phyloP scores from a whole-genome alignment of 2,329 filamentous ascomycete species.

The Epichloe sp. region DNA sequence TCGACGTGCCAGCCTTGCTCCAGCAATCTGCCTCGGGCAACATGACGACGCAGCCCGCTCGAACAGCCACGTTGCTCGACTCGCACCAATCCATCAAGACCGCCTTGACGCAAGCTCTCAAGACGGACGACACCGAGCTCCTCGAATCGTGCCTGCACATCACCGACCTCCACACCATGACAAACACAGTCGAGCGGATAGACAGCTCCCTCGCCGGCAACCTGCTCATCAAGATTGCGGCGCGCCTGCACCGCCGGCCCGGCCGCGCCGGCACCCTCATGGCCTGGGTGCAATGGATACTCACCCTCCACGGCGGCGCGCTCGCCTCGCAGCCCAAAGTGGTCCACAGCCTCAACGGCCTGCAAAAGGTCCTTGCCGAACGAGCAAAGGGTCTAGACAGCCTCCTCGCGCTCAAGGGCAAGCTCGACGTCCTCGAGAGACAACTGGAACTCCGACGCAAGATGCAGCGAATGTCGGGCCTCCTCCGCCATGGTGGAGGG shows the following conservation, averaged over 20 bases:
- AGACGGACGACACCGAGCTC: slow-evolving; percentile 78
- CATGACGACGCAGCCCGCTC: slow-evolving; percentile 26
- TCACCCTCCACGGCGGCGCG: slow-evolving; percentile 83
- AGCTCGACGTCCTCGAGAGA: slow-evolving; percentile 84
- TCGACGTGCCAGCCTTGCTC: slow-evolving; percentile 59
- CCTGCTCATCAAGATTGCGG: slow-evolving; percentile 72
- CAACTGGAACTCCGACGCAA: slow-evolving; percentile 71
- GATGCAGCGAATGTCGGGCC: slow-evolving; percentile 38
- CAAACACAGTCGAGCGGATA: slow-evolving; percentile 79
- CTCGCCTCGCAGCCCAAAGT: slow-evolving; percentile 78
- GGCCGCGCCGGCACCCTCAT: slow-evolving; percentile 83
- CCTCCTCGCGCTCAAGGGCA: slow-evolving; percentile 80
- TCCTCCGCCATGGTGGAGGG: slow-evolving; percentile 32
- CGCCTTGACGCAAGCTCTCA: slow-evolving; percentile 84
- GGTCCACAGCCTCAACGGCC: slow-evolving; percentile 59
- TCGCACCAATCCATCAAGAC: slow-evolving; percentile 74
- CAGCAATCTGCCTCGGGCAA: slow-evolving; percentile 23
- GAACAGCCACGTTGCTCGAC: slow-evolving; percentile 43
- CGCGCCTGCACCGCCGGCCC: slow-evolving; percentile 73
- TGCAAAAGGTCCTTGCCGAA: slow-evolving; percentile 78
- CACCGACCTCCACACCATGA: slow-evolving; percentile 62
- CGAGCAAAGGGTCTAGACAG: slow-evolving; percentile 71
- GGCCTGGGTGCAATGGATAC: slow-evolving; percentile 91
- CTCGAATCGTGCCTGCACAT: slow-evolving; percentile 87
- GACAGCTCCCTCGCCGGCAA: slow-evolving; percentile 70